phyloP scores from a whole-genome alignment of 805 yeast species.

The Starmerella vitae region DNA sequence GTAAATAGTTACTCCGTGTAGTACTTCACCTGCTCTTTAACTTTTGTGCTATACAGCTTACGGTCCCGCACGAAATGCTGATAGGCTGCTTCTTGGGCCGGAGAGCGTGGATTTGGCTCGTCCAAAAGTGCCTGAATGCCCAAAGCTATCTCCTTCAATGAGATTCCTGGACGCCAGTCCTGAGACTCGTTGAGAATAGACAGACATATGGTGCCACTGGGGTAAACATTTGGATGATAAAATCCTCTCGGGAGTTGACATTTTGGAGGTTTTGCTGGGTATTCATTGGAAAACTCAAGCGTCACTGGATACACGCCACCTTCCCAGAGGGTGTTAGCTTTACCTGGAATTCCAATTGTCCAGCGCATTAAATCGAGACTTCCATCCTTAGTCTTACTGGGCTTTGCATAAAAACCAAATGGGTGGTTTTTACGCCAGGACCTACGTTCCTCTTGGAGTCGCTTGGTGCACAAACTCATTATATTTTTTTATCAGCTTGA shows the following conservation, averaged over 20 bases:
- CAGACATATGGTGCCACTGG: constrained; percentile 91
- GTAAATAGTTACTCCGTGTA: constrained; percentile 30
- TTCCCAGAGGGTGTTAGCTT: constrained; percentile 71
- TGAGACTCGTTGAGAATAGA: constrained; percentile 87
- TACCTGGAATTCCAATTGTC: constrained; percentile 96
- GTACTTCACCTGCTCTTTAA: constrained; percentile 63
- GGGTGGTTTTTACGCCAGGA: constrained; percentile 99
- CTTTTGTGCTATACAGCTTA: constrained; percentile 56
- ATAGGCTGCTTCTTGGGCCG: constrained; percentile 95
- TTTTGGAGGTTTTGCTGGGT: constrained; percentile 94
- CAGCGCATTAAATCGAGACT: constrained; percentile 70
- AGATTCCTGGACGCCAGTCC: constrained; percentile 97
- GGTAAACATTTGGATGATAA: constrained; percentile 95
- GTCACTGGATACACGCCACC: constrained; percentile 81
- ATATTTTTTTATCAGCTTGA: no score
- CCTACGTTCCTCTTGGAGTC: constrained; percentile 91
- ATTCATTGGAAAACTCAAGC: constrained; percentile 69
- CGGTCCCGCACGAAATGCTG: constrained; percentile 46
- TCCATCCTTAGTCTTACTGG: constrained; percentile 67
- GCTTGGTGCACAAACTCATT: constrained; percentile 46
- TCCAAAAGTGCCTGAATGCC: constrained; percentile 88
- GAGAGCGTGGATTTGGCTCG: constrained; percentile 86
- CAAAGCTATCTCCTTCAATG: constrained; percentile 71
- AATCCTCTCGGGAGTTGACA: constrained; percentile 79
- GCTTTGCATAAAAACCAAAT: constrained; percentile 91